phyloP scores from a whole-genome alignment of 257 asterid genomes.

The Nicotiana noctiflora region DNA sequence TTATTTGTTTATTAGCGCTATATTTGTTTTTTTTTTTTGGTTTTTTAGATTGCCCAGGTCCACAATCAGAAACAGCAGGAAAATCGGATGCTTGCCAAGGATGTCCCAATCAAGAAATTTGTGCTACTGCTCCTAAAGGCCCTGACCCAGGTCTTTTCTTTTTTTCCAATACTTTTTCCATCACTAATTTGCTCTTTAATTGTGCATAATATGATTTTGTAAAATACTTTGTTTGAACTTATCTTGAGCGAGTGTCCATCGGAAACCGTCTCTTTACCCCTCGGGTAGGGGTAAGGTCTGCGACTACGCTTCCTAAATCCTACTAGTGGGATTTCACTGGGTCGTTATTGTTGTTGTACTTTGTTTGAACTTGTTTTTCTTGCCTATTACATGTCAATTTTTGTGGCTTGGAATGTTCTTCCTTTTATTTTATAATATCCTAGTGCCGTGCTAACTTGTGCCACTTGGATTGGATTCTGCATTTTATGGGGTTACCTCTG shows the following conservation, averaged over 20 bases:
- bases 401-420: background rate
- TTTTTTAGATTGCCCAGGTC: conserved; percentile 78
- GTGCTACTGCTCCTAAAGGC: conserved; percentile 96
- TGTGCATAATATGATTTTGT: background rate
- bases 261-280: too few species aligned
- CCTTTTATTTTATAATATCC: too few species aligned
- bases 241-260: too few species aligned
- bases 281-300: too few species aligned
- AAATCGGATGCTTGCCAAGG: conserved; percentile 75
- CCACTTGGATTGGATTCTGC: too few species aligned
- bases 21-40: background rate
- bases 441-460: too few species aligned
- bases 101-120: conserved; percentile 84
- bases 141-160: conserved; percentile 67
- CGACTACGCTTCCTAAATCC: too few species aligned
- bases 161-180: background rate
- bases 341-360: too few species aligned
- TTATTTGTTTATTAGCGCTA: background rate
- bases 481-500: too few species aligned
- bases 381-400: background rate
- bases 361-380: background rate
- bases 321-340: too few species aligned
- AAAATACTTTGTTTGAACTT: background rate
- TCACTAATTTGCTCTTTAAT: background rate
- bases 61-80: conserved; percentile 80